Base-by-base conservation (phyloP, 495 filamentous ascomycete genomes). In the Peziza echinospora region DNA sequence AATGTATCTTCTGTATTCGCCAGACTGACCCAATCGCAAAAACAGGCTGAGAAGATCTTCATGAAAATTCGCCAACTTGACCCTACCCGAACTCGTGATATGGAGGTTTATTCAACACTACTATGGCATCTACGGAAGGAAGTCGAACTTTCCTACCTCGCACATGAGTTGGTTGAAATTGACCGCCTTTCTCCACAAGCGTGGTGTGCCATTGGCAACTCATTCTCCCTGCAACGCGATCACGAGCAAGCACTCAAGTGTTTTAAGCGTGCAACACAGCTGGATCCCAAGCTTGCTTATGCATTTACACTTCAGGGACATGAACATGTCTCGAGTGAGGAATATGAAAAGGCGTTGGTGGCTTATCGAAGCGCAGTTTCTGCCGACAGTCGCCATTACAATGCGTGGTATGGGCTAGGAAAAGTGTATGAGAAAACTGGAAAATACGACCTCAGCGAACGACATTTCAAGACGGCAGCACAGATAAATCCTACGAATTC, bases 61-160 rank as follows among this genome's bases (percentile, higher is more conserved):
- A 64, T 73, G 30, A 72, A 77, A 39, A 70, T 94, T 25, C 78
- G 79, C 48, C 67, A 73, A 28, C 65, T 86, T 41, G 75, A 80
- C 21, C 85, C 84, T 5, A 78, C 81, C 3, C 74, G 80, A 17
- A 67, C 85, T 41, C 79, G 86, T 52, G 86, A 93, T 55, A 93
- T 94, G 86, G 89, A 97, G 56, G 77, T 93, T 19, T 97, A 89
- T 61, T 94, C 87, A 3, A 96, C 91, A 10, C 76, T 87, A n/a
- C 73, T 97, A 6, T 97, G 89, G 89, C 83, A 92, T 59, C 66
- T 93, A 50, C 89, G 92, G 59, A 80, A 77, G 53, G 89, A 94
- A 51, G 78, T 82, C 5, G 83, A 93, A 23, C 68, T 97, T 6
- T 84, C 91, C 2, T 91, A 85, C 59, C 70, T 97, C 13, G 79